Base-by-base conservation (phyloP, 805 yeast genomes). In the Candida coquimbonensis region DNA sequence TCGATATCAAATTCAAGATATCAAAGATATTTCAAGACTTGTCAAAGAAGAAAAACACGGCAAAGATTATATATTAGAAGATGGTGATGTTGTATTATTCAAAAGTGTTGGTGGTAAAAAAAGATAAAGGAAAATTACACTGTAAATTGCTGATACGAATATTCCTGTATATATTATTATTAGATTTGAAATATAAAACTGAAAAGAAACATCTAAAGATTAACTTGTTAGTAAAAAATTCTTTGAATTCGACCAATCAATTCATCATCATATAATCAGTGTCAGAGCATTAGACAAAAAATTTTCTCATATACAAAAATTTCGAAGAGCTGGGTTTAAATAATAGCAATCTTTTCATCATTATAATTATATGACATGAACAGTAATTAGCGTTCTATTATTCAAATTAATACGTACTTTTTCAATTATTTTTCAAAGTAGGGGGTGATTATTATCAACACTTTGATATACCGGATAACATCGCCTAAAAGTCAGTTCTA, bases 71-170 rank as follows among this genome's bases (percentile, higher is more conserved):
- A 66, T 73, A 12, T 80, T 89, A 46, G 87, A 84, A 57, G 96
- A 89, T 59, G 95, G 96, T 27, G 96, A 89, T 64, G 75, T 89
- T 42, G 69, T 84, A 35, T 67, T 81, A 43, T 79, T 89, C 65
- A 83, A 83, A 60, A 83, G 89, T 4, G 81, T 80, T 43, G 82
- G 81, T 27, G 87, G 83, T 38, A 80, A 79, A 62, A 65, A 63
- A 3, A 61, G 65, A 48, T 62, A 46, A 38, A 21, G 24, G 24
- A 21, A 21, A 21, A 33, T 3, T 38, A 14, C 40, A 39, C 16
- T 36, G 27, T 29, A 29, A 9, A 11, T 11, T 29, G 13, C 12
- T 29, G 13, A 11, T 29, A 9, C 12, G 9, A 9, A 11, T 29
- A 29, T 21, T 21, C 29, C 38, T 41, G 25, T 39, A 39, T 11